These are phyloP conservation scores for Candida michaelii DNA, from an alignment of 805 yeast species.

Conservation along the genomic window DNA sequence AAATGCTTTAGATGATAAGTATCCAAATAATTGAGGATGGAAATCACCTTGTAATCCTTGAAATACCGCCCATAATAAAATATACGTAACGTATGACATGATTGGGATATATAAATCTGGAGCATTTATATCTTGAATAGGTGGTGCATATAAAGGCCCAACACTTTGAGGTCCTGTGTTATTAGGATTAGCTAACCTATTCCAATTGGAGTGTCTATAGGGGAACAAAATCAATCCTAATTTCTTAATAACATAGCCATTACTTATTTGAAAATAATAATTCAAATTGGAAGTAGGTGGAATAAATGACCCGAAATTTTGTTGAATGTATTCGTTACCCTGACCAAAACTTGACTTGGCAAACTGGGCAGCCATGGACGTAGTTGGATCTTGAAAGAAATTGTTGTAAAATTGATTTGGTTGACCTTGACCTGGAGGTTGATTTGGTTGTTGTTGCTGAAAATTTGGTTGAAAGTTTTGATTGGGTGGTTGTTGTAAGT, in stretches of 20 bases:
- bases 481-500: slow-evolving; percentile 26
- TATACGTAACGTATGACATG: slow-evolving; percentile 89
- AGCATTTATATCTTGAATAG: slow-evolving; percentile 85
- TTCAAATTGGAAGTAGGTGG: slow-evolving; percentile 59
- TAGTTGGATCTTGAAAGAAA: slow-evolving; percentile 73
- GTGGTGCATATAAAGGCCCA: slow-evolving; percentile 55
- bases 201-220: slow-evolving; percentile 82
- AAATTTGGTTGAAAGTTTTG: slow-evolving; percentile 34
- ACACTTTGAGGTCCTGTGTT: slow-evolving; percentile 16
- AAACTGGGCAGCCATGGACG: slow-evolving; percentile 82
- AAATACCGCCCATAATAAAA: slow-evolving; percentile 76
- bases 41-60: slow-evolving; percentile 87
- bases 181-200: slow-evolving; percentile 43
- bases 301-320: slow-evolving; percentile 58
- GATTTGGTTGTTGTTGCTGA: slow-evolving; percentile 19
- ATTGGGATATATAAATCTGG: slow-evolving; percentile 96
- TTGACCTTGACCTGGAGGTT: slow-evolving; percentile 19
- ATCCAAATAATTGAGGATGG: slow-evolving; percentile 90
- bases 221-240: slow-evolving; percentile 78
- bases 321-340: slow-evolving; percentile 76
- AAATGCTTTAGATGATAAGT: slow-evolving; percentile 79
- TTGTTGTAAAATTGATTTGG: slow-evolving; percentile 23
- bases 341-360: slow-evolving; percentile 83
- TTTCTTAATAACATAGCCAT: slow-evolving; percentile 77
- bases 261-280: slow-evolving; percentile 89